Evolutionary conservation across 805 yeast genomes (phyloP), one percentile per base, ranked within the genome.

Genomic region (Candida ascalaphidarum): DNA sequence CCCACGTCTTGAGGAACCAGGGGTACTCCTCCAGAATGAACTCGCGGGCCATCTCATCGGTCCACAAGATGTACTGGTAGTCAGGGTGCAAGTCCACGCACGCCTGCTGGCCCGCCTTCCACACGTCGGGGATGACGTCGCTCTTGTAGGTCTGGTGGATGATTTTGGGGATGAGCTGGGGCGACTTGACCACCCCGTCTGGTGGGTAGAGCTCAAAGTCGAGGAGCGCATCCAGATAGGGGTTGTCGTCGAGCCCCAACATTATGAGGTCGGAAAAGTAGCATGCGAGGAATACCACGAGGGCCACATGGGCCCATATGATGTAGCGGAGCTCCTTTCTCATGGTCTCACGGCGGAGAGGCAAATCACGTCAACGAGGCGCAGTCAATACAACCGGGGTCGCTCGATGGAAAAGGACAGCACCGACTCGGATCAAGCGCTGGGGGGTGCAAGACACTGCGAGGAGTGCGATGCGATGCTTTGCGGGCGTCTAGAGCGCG

Each of bases 71-170:
- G 55, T 86, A 86, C 51, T 83, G 77, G 48, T 82, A 88, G 53
- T 85, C 96, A 2, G 92, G 89, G 49, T 88, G 94, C 31, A 79
- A 57, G 35, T 81, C 81, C 23, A 74, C 66, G 48, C 95, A 84
- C 15, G 72, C 71, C 48, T 76, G 68, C 46, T 83, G 95, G 17
- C 94, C 85, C 5, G 67, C 70, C 35, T 60, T 62, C 96, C 96
- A 88, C 26, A 69, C 63, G 27, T 76, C 86, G 3, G 96, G 96
- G 11, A 86, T 72, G 13, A 77, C 69, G 10, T 61, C 67, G 13
- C 83, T 81, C 50, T 82, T 86, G 55, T 88, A 88, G 10, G 96
- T 88, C 53, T 88, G 96, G 50, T 88, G 96, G 31, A 88, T 85
- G 49, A 86, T 85, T 46, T 81, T 82, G 21, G 96, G 96, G 25